Conservation (phyloP, 345 rosid species). For the Salix viminalis region DNA sequence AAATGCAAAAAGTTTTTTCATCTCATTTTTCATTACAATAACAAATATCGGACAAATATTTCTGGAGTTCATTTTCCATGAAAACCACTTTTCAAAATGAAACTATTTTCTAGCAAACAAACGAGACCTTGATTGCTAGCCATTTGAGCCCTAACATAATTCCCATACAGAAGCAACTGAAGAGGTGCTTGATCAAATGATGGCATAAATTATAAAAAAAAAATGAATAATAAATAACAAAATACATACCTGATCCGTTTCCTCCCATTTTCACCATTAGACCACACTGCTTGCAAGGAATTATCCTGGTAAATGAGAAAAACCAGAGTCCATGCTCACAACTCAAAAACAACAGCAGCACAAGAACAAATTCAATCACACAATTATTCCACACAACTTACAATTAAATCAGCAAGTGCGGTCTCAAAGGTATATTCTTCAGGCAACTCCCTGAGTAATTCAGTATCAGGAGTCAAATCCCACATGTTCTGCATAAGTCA, state of each 20-base stretch:
- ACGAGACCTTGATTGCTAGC: neutral
- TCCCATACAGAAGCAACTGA: neutral
- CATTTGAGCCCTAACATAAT: neutral
- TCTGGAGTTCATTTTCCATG: too few species aligned
- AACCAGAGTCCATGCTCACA: conserved; percentile 1
- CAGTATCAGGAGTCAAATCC: conserved; percentile 74
- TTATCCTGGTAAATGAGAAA: conserved; percentile 48
- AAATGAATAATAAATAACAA: neutral
- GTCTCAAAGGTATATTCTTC: conserved; percentile 62
- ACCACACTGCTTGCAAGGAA: conserved; percentile 80
- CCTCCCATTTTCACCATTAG: conserved; percentile 23
- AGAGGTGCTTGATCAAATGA: too few species aligned
- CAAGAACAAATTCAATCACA: neutral
- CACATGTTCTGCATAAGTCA: conserved; percentile 55
- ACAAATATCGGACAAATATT: too few species aligned
- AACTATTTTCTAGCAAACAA: too few species aligned
- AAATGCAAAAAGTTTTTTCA: too few species aligned
- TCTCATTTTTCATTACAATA: too few species aligned
- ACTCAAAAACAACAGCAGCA: neutral
- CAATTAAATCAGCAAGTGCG: conserved; percentile 73
- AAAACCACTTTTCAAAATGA: too few species aligned
- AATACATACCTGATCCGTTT: conserved; percentile 52
- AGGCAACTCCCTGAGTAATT: conserved; percentile 50
- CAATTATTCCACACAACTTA: conserved; percentile 22
- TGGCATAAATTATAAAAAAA: neutral